Conservation (phyloP, 2,329 filamentous ascomycete species). For the Lachnellula occidentalis region DNA sequence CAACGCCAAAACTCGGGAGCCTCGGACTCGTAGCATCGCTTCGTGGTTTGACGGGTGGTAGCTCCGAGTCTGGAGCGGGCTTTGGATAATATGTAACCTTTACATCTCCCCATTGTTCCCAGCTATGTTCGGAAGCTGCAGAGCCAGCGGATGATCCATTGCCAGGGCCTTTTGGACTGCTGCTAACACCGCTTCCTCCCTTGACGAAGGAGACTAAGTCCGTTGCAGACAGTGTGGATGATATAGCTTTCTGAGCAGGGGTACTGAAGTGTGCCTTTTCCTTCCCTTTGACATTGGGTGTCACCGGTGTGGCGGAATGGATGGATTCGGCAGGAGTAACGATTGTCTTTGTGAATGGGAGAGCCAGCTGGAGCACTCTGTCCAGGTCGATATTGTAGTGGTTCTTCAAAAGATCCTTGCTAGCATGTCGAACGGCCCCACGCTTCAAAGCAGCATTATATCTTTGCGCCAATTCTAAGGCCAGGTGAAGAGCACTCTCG, state of each 20-base stretch:
- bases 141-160: conserved; percentile 26
- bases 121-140: conserved; percentile 39
- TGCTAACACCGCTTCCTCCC: conserved; percentile 37
- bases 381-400: conserved; percentile 80
- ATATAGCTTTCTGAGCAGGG: conserved; percentile 34
- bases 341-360: conserved; percentile 73
- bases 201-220: conserved; percentile 74
- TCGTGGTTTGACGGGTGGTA: background rate
- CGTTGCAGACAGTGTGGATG: conserved; percentile 66
- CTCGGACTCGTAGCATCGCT: background rate
- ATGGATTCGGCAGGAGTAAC: conserved; percentile 42
- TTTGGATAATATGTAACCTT: conserved; percentile 70
- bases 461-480: conserved; percentile 81
- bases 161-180: conserved; percentile 26
- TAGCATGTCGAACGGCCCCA: conserved; percentile 59
- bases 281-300: conserved; percentile 65
- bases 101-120: conserved; percentile 77
- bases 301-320: conserved; percentile 47
- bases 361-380: conserved; percentile 75
- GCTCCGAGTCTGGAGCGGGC: conserved; percentile 28
- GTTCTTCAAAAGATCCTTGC: conserved; percentile 69
- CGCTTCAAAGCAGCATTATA: conserved; percentile 87
- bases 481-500: conserved; percentile 71
- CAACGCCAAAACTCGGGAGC: too few relatives aligned
- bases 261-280: conserved; percentile 53